These are phyloP conservation scores for Flaveria floridana DNA, from an alignment of 140 eudicot species.

Conservation along the genomic window DNA sequence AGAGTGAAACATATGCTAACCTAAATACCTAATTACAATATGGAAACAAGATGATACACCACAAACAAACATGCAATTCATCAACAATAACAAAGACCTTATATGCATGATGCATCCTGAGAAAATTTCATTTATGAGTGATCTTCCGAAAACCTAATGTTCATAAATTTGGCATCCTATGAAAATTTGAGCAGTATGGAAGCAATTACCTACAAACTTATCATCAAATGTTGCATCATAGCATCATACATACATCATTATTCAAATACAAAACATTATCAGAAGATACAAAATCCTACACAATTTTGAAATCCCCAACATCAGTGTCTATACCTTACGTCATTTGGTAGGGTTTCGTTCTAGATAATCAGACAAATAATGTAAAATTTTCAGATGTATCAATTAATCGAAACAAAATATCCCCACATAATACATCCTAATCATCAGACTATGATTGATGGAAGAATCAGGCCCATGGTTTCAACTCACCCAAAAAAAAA, in stretches of 20 bases:
- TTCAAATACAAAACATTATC: conserved; percentile 1
- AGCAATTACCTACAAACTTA: conserved; percentile 2
- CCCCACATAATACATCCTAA: conserved; percentile 20
- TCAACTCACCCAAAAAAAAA: conserved; percentile 25
- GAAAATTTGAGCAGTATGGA: background rate
- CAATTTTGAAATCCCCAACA: conserved; percentile 5
- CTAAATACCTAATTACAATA: background rate
- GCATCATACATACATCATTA: background rate
- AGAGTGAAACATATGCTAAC: background rate
- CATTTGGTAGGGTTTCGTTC: conserved; percentile 41
- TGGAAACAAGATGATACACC: conserved; percentile 9
- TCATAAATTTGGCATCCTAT: conserved; percentile 4
- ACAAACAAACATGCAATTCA: conserved; percentile 2
- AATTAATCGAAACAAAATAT: conserved; percentile 1
- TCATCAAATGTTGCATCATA: background rate
- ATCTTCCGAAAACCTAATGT: background rate
- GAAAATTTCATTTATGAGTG: background rate
- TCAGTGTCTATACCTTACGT: conserved; percentile 28
- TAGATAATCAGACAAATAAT: conserved; percentile 24
- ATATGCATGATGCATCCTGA: background rate
- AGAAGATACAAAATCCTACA: conserved; percentile 17
- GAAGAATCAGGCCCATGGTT: conserved; percentile 34
- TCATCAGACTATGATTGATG: conserved; percentile 22
- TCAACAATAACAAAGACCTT: conserved; percentile 9
- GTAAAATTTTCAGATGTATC: background rate